phyloP scores from a whole-genome alignment of 2,329 filamentous ascomycete species.

The Fusarium circinatum region DNA sequence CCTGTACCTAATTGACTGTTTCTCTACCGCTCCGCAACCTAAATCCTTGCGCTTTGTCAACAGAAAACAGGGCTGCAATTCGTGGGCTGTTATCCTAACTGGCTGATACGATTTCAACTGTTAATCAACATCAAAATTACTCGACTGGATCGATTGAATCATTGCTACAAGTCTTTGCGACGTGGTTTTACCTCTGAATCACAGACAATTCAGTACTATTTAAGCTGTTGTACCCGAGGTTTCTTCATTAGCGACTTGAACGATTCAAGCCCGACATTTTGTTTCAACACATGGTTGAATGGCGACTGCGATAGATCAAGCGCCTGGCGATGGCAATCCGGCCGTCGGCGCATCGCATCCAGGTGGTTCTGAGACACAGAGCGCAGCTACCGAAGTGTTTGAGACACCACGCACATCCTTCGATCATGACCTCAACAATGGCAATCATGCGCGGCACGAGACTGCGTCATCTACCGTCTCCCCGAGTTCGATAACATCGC shows the following conservation, averaged over 20 bases:
- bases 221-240: background rate
- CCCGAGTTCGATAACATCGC: slow-evolving; percentile 49
- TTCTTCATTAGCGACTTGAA: background rate
- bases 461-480: slow-evolving; percentile 42
- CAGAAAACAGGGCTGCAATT: slow-evolving; percentile 25
- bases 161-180: background rate
- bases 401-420: slow-evolving; percentile 44
- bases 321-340: slow-evolving; percentile 36
- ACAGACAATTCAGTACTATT: background rate
- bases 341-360: slow-evolving; percentile 28
- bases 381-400: slow-evolving; percentile 36
- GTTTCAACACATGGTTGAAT: slow-evolving; percentile 47
- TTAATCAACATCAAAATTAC: slow-evolving; percentile 15
- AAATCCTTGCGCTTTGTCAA: slow-evolving; percentile 13
- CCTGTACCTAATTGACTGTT: background rate
- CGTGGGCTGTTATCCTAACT: slow-evolving; percentile 21
- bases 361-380: slow-evolving; percentile 32
- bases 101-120: slow-evolving; percentile 13
- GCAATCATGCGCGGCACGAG: slow-evolving; percentile 27
- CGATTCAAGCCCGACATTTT: slow-evolving; percentile 1
- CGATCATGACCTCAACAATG: slow-evolving; percentile 28
- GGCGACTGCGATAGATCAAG: slow-evolving; percentile 47
- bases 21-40: background rate
- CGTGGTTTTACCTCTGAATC: background rate
- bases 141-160: slow-evolving; percentile 10